phyloP scores from a whole-genome alignment of 352 stramenopile species.

The Pythium sp. region DNA sequence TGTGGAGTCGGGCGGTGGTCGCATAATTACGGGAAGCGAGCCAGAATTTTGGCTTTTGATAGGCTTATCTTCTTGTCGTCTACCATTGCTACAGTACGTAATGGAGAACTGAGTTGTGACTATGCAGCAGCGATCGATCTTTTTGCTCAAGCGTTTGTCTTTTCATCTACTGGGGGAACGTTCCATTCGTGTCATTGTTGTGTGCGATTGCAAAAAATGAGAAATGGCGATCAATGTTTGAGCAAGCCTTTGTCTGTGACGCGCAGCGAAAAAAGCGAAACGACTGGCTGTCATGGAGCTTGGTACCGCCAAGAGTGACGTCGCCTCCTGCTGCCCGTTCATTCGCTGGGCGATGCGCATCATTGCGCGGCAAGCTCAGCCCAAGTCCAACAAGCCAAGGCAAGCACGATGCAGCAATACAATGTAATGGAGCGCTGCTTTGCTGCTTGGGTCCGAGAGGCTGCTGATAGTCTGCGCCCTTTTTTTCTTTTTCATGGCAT shows the following conservation, averaged over 20 bases:
- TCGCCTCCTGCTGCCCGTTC: not conserved
- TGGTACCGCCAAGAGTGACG: not conserved
- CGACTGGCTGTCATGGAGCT: not conserved
- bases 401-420: not conserved
- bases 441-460: constrained; percentile 1
- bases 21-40: not conserved
- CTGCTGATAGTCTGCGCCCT: not conserved
- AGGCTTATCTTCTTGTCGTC: not conserved
- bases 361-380: not conserved
- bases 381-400: not conserved
- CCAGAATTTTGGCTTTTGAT: not conserved
- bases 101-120: not conserved
- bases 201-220: not conserved
- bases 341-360: constrained; percentile 3
- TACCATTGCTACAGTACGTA: not conserved
- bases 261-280: not conserved
- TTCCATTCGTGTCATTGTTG: not conserved
- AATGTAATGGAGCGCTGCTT: not conserved
- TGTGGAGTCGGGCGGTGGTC: not conserved
- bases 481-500: not conserved
- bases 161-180: not conserved
- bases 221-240: not conserved
- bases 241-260: not conserved
- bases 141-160: not conserved
- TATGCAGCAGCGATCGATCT: not conserved